Conservation (phyloP, 208 protist species). For the Trypanosoma lewisi region DNA sequence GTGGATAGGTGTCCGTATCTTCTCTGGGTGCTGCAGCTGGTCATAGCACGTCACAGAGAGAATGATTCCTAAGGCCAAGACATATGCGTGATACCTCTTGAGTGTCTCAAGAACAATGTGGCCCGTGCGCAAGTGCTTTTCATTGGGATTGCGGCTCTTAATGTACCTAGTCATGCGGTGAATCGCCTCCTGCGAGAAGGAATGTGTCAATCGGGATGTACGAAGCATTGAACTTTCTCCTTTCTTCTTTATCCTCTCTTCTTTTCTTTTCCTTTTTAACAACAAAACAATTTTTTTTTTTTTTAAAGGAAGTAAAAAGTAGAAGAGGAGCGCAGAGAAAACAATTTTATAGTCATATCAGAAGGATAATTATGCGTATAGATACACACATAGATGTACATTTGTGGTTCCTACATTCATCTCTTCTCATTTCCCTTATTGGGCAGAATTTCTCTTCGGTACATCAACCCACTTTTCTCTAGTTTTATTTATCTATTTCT, state of each 20-base stretch:
- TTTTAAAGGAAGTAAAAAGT: too few species aligned
- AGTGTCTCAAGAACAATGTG: constrained; percentile 81
- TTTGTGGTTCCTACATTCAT: too few species aligned
- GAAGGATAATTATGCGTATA: too few species aligned
- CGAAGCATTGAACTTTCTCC: constrained; percentile 24
- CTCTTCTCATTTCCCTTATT: too few species aligned
- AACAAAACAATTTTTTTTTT: too few species aligned
- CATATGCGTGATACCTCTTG: constrained; percentile 82
- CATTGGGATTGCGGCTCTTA: constrained; percentile 83
- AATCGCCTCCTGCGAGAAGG: constrained; percentile 82
- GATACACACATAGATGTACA: too few species aligned
- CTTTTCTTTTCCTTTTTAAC: neutral
- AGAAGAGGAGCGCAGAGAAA: too few species aligned
- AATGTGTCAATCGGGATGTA: constrained; percentile 17
- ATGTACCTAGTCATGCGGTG: constrained; percentile 86
- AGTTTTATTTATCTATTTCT: too few species aligned
- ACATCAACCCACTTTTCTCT: too few species aligned
- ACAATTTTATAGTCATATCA: too few species aligned
- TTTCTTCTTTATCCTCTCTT: neutral
- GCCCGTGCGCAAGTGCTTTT: constrained; percentile 78
- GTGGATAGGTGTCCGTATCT: constrained; percentile 52
- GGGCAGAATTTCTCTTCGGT: too few species aligned
- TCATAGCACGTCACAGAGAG: constrained; percentile 62
- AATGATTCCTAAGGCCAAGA: constrained; percentile 63
- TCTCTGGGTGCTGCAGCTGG: constrained; percentile 58